Evolutionary conservation across 176 grass and related monocot genomes (phyloP).

Genomic region (Echinochloa phyllopogon): DNA sequence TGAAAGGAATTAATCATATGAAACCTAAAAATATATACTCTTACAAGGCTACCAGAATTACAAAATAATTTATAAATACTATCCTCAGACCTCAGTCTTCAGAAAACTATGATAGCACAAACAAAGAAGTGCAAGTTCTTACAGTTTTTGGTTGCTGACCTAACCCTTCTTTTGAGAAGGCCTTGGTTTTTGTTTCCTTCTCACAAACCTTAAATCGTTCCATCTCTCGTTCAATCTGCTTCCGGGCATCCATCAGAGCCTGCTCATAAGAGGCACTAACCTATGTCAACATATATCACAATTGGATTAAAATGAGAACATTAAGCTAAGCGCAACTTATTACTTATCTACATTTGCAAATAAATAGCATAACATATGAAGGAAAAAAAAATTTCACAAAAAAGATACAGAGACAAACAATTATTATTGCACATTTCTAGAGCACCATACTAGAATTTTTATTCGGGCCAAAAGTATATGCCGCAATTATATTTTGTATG

Average conservation of each 20-base stretch:
- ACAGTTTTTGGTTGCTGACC: conserved; percentile 99
- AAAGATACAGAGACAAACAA: conserved; percentile 17
- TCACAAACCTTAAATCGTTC: conserved; percentile 99
- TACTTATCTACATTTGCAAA: conserved; percentile 22
- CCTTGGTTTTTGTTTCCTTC: conserved; percentile 99
- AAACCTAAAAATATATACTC: not conserved
- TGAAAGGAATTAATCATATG: not conserved
- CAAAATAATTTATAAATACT: conserved; percentile 34
- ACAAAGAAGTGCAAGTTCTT: conserved; percentile 49
- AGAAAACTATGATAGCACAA: conserved; percentile 29
- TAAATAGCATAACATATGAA: not conserved
- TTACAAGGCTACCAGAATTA: conserved; percentile 18
- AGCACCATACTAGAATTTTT: conserved; percentile 7
- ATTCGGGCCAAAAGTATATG: conserved; percentile 6
- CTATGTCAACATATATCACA: conserved; percentile 88
- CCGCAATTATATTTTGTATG: conserved; percentile 20
- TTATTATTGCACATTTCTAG: conserved; percentile 22
- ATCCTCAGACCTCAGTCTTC: not conserved
- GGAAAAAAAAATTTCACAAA: conserved; percentile 2
- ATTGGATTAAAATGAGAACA: conserved; percentile 64
- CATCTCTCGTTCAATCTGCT: conserved; percentile 99
- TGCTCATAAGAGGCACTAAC: conserved; percentile 92
- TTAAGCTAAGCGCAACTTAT: conserved; percentile 25
- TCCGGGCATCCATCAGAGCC: conserved; percentile 98
- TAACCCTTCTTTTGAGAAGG: conserved; percentile 98